Evolutionary conservation across 139 green algal genomes (phyloP).

Genomic region (Pseudopediastrum boryanum): DNA sequence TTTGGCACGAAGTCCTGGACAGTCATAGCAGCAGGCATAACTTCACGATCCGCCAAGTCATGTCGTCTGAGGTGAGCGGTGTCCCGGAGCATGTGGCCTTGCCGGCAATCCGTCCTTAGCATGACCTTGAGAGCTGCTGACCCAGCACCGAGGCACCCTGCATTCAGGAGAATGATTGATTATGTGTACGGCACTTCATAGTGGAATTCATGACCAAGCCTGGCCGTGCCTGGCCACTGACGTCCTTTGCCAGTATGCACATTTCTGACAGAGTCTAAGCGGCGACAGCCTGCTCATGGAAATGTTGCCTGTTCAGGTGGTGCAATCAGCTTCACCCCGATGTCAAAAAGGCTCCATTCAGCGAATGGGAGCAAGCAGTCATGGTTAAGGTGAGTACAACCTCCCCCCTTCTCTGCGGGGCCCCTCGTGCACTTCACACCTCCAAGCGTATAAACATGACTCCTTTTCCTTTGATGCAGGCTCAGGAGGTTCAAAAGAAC

Average conservation of each 20-base stretch:
- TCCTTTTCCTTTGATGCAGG: neutral
- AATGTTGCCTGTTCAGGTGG: slow-evolving; percentile 42
- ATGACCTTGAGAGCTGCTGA: neutral
- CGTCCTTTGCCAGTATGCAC: neutral
- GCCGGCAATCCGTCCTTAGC: too few species aligned
- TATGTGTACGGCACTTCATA: neutral
- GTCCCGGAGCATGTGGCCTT: too few species aligned
- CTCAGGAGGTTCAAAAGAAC: slow-evolving; percentile 56
- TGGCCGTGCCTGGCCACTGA: too few species aligned
- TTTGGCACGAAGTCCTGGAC: slow-evolving; percentile 79
- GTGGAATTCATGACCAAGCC: neutral
- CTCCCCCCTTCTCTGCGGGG: too few species aligned
- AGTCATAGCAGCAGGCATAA: slow-evolving; percentile 72
- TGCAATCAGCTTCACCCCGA: slow-evolving; percentile 66
- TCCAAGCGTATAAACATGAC: neutral
- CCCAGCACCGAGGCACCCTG: neutral
- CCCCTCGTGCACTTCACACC: neutral
- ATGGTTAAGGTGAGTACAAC: slow-evolving; percentile 70
- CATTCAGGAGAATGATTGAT: neutral
- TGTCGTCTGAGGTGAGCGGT: slow-evolving; percentile 75
- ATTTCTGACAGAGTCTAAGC: neutral
- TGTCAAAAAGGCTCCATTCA: slow-evolving; percentile 63
- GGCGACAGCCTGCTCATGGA: neutral
- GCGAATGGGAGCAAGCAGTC: slow-evolving; percentile 64
- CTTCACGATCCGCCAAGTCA: slow-evolving; percentile 79